Evolutionary conservation across 257 asterid species (phyloP).

Genomic region (Solanum dulcamara): DNA sequence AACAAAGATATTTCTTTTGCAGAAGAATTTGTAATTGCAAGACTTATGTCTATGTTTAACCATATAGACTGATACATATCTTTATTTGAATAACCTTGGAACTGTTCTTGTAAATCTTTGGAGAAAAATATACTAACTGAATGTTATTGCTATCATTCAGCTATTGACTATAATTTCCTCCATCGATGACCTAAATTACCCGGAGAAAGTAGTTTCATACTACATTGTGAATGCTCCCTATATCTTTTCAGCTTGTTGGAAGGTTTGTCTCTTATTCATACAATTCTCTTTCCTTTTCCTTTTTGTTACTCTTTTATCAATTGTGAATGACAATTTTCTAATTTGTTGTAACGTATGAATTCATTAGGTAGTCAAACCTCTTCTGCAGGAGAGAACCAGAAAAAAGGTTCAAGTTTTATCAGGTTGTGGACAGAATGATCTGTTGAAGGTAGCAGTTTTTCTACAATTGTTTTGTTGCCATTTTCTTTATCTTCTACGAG

Average conservation of each 20-base stretch:
- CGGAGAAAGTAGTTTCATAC: conserved; percentile 59
- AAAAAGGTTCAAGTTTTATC: conserved; percentile 48
- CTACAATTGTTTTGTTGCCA: neutral
- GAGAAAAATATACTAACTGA: neutral
- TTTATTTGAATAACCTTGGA: neutral
- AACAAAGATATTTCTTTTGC: neutral
- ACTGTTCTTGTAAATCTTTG: neutral
- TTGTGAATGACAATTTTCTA: neutral
- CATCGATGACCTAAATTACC: conserved; percentile 71
- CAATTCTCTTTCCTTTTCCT: neutral
- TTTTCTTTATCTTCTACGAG: neutral
- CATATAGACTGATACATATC: neutral
- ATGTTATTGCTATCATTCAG: conserved; percentile 26
- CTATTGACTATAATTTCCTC: conserved; percentile 49
- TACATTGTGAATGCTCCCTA: conserved; percentile 71
- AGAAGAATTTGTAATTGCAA: neutral
- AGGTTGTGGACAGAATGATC: conserved; percentile 62
- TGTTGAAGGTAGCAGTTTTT: conserved; percentile 44
- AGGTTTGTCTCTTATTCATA: conserved; percentile 25
- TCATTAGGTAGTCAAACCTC: conserved; percentile 69
- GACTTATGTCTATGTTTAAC: neutral
- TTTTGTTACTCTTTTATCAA: neutral
- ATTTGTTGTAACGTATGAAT: neutral
- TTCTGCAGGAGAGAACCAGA: conserved; percentile 66
- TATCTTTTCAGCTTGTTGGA: conserved; percentile 71